A percentile compares a stretch with the other conserved stretches of the same genome.
Conservation (phyloP, 805 yeast genomes). For the Ogataea henricii region DNA sequence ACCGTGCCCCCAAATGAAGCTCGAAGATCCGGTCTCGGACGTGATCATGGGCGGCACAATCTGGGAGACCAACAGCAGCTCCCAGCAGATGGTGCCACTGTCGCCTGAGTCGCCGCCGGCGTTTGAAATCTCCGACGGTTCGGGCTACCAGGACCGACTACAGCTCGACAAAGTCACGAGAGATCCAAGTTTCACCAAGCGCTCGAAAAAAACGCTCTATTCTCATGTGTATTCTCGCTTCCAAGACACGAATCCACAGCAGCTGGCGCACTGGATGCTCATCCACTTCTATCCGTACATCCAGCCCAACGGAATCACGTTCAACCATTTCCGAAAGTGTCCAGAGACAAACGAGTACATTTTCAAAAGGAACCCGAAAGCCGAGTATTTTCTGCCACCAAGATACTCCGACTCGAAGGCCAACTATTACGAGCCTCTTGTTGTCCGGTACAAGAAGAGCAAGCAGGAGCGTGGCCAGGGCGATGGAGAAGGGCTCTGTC, state of each 20-base stretch:
- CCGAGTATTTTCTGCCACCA: constrained; percentile 18
- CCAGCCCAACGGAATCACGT: constrained; percentile 23
- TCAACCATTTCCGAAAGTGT: constrained; percentile 16
- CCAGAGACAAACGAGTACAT: constrained; percentile 18
- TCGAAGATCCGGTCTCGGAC: neutral
- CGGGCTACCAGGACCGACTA: neutral
- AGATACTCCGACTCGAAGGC: constrained; percentile 17
- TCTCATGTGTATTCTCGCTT: constrained; percentile 12
- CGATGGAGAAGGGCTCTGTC: constrained; percentile 33
- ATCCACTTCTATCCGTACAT: constrained; percentile 21
- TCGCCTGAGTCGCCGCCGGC: constrained; percentile 1
- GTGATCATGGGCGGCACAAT: neutral
- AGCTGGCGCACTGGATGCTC: constrained; percentile 15
- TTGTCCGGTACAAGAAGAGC: constrained; percentile 22
- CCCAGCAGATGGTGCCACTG: neutral
- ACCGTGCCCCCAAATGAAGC: neutral
- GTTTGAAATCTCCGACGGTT: neutral
- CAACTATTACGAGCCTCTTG: constrained; percentile 28
- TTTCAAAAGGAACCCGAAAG: constrained; percentile 20
- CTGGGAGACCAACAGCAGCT: constrained; percentile 1
- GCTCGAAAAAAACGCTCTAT: constrained; percentile 15
- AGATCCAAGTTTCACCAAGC: constrained; percentile 3
- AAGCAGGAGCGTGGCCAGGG: constrained; percentile 18
- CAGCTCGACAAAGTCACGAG: neutral
- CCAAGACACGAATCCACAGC: constrained; percentile 15